Evolutionary conservation across 2,329 filamentous ascomycete genomes (phyloP), one percentile per base, ranked within the genome.

Genomic region (Leptosphaerulina australis): DNA sequence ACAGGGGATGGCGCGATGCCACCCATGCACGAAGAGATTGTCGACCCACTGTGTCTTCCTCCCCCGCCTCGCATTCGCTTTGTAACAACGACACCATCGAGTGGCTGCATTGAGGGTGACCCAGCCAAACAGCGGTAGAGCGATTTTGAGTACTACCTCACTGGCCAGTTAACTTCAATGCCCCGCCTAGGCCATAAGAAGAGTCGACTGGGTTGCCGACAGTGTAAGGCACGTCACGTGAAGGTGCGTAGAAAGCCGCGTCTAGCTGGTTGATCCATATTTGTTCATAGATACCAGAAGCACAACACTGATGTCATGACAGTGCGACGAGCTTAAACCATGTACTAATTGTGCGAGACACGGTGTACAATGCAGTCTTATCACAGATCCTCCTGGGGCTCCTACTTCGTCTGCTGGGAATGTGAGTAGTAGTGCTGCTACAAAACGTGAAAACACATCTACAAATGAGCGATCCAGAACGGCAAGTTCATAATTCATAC

Each of bases 251-350:
- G 28, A 11, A 15, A 35, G 25, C 20, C 3, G 24, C 28, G 20
- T 25, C 45, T 33, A 35, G 31, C 26, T 22, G 31, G 36, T 22
- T 10, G 5, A 53, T 46, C 24, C 36, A 33, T 24, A 20, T 44
- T 36, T 39, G 38, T 26, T 10, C 18, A 22, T 38, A 14, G 14
- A 22, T 44, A 39, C 38, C 21, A n/a, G 31, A 15, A 38, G 22
- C 37, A 30, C 26, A 22, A 35, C n/a, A 34, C 46, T 50, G 31
- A 45, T 21, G n/a, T n/a, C 8, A n/a, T 21, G 8, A 15, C 49
- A 74, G 71, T 74, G 71, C 55, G 70, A 74, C 47, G 71, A 74
- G 56, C 62, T 63, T 24, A 71, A 67, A 46, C 71, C 71, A 9
- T 74, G 71, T 46, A 69, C 67, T 15, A 71, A 67, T 51, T 74